phyloP scores from a whole-genome alignment of 306 rosid genomes.

The apple (Malus domestica) region DNA sequence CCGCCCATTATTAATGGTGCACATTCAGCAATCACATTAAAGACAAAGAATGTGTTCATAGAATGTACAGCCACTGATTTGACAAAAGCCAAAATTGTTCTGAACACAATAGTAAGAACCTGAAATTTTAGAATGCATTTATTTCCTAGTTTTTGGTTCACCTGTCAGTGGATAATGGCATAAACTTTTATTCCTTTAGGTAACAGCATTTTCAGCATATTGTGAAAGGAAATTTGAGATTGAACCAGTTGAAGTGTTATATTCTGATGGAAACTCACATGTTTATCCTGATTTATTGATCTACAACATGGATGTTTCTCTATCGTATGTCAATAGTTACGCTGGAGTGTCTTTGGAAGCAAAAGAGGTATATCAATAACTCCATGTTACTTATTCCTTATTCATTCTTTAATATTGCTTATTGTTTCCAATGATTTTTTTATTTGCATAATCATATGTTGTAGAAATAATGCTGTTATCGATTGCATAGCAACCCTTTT shows the following conservation, averaged over 20 bases:
- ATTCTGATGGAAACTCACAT: constrained; percentile 61
- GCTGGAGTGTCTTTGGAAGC: constrained; percentile 76
- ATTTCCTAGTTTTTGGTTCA: constrained; percentile 10
- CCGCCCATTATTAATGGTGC: constrained; percentile 96
- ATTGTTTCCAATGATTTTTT: neutral
- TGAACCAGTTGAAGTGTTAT: constrained; percentile 85
- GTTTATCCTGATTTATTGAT: constrained; percentile 77
- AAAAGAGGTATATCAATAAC: constrained; percentile 45
- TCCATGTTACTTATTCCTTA: neutral
- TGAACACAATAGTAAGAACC: constrained; percentile 69
- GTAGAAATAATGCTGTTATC: neutral
- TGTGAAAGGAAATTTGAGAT: constrained; percentile 69
- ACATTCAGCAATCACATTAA: constrained; percentile 80
- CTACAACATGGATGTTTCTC: constrained; percentile 79
- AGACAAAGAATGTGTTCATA: constrained; percentile 76
- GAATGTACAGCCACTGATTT: constrained; percentile 98
- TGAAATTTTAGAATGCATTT: constrained; percentile 6
- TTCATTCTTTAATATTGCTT: neutral
- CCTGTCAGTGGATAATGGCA: constrained; percentile 12
- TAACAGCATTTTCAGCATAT: constrained; percentile 61
- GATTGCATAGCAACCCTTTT: neutral
- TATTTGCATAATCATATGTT: neutral
- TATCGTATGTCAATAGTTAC: constrained; percentile 54
- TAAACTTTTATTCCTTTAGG: constrained; percentile 36
- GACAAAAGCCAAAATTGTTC: constrained; percentile 90